Percentiles rank a stretch among this genome's conserved stretches.
Conservation (phyloP, 768 basidiomycete genomes). For the Porphyrellus cyaneotinctus region DNA sequence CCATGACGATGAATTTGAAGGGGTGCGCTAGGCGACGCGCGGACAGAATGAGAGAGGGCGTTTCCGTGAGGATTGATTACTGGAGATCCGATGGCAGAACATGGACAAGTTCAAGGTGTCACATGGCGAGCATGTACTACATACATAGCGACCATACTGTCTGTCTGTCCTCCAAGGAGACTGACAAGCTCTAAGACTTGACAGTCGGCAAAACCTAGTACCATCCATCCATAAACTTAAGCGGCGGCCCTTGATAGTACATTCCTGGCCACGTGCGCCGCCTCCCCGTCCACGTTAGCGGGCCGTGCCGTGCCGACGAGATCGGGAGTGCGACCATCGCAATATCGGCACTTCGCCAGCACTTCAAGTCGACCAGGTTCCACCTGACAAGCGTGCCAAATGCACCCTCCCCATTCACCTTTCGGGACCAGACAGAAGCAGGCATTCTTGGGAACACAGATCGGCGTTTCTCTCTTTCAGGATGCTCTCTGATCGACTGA, state of each 20-base stretch:
- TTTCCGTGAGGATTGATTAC: neutral
- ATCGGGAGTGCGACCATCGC: constrained; percentile 15
- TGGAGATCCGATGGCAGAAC: neutral
- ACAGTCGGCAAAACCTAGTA: neutral
- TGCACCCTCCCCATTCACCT: neutral
- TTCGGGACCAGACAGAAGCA: constrained; percentile 10
- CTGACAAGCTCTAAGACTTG: neutral
- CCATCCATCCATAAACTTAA: neutral
- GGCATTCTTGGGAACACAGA: neutral
- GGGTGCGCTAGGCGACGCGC: constrained; percentile 8
- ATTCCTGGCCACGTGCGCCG: constrained; percentile 7
- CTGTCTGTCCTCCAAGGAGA: neutral
- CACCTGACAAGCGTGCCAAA: constrained; percentile 8
- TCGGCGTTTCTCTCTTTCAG: constrained; percentile 3
- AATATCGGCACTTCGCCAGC: constrained; percentile 9
- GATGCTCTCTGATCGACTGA: constrained; percentile 6
- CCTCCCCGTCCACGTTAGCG: constrained; percentile 1
- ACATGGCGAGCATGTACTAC: too few relatives aligned
- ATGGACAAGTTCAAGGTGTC: neutral
- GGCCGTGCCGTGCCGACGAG: constrained; percentile 8
- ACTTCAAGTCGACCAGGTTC: constrained; percentile 20
- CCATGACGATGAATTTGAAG: constrained; percentile 25
- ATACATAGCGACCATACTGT: constrained; percentile 8
- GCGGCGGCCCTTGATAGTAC: neutral
- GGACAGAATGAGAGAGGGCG: neutral